Evolutionary conservation across 768 basidiomycete genomes (phyloP), one percentile per base, ranked within the genome.

Genomic region (Lentinula detonsa): DNA sequence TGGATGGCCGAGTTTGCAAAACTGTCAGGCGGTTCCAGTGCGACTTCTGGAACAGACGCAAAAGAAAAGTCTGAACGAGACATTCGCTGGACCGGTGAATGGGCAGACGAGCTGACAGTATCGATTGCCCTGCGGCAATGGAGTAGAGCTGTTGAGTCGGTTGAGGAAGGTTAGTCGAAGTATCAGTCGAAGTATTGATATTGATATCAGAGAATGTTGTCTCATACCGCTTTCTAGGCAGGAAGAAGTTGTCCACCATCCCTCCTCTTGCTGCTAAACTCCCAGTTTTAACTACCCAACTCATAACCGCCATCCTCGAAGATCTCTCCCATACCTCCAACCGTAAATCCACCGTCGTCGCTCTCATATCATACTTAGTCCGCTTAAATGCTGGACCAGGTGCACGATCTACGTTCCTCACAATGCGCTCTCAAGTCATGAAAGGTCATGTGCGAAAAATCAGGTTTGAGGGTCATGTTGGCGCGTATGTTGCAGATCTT

Each of bases 101-200:
- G 92, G 78, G 86, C 90, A 4, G 97, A 99, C 68, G 87, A 95
- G 48, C 74, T 98, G 23, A 91, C 91, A 0, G 94, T 98, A 4
- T 86, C 94, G 0, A 95, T 98, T 61, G 90, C 95, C 1, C 76
- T 95, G 50, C 83, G 91, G 54, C 85, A 92, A 64, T 98, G 95
- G 91, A 85, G 89, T 46, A 85, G 88, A 65, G 94, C 95, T 0
- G 89, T 91, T n/a, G 76, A 75, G 5, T 77, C 96, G 8, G 85
- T 97, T 3, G 93, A 96, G 67, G 83, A 90, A 75, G 94, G 95
- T 86, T 63, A 45, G 72, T 62, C n/a, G 57, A 59, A 35, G 15
- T 16, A 28, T 40, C 15, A 21, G 28, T 28, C 28, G 28, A 28
- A 28, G 28, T 39, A 8, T 42, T 15, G 23, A 39, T 39, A 8